A percentile compares a stretch with the other conserved stretches of the same genome.
These are phyloP conservation scores for Fonsecaea pedrosoi DNA, from an alignment of 2,329 filamentous ascomycete genomes.

Conservation along the genomic window DNA sequence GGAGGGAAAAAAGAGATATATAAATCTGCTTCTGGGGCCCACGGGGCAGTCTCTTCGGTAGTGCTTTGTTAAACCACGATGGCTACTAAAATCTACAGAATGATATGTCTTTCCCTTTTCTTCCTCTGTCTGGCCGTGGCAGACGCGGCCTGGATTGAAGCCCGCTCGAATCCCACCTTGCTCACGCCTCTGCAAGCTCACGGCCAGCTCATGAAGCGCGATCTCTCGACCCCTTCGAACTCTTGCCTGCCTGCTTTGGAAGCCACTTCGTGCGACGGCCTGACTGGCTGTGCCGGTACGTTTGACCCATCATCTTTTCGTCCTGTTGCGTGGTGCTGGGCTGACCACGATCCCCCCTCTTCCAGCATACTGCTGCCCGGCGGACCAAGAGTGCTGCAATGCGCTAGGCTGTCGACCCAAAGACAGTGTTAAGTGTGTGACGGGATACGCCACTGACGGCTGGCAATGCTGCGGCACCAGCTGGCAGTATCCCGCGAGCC, in stretches of 20 bases:
- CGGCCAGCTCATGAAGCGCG: constrained; percentile 4
- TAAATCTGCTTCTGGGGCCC: background rate
- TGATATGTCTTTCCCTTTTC: background rate
- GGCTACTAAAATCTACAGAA: background rate
- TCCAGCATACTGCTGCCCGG: background rate
- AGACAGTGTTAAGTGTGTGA: background rate
- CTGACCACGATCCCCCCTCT: background rate
- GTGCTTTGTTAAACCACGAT: background rate
- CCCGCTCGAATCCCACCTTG: background rate
- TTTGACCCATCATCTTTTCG: background rate
- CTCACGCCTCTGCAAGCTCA: background rate
- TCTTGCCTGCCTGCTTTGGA: background rate
- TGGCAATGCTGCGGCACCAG: background rate
- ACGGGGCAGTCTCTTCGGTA: no score
- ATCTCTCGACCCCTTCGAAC: background rate
- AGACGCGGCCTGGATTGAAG: background rate
- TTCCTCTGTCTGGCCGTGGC: background rate
- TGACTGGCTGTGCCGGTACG: background rate
- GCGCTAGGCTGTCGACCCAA: background rate
- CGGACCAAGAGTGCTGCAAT: constrained; percentile 3
- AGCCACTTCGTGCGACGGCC: background rate
- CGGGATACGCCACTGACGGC: background rate
- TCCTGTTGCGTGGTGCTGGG: no score
- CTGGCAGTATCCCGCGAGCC: background rate
- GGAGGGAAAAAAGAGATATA: background rate